Evolutionary conservation across 2,329 filamentous ascomycete species (phyloP), one percentile per base, ranked within the genome.

Genomic region (Trichoderma atrobrunneum): DNA sequence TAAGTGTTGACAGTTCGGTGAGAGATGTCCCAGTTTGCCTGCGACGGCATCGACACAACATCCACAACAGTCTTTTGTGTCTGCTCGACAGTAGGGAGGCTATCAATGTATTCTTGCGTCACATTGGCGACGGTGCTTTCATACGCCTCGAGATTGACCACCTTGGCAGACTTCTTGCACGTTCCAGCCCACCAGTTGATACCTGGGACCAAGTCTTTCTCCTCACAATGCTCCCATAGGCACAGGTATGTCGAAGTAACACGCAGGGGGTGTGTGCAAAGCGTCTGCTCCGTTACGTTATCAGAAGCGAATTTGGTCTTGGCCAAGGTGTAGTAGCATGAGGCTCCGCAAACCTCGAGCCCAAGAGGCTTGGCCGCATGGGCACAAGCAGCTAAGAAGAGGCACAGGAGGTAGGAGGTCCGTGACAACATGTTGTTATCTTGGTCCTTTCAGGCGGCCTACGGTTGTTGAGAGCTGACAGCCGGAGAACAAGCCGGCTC

Each of bases 271-370:
- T 76, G 74, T 34, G 72, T 72, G 32, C 75, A 76, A 16, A 72
- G 73, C 5, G 64, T 66, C 71, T 76, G 66, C 2, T 67, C 74
- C 14, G 72, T 73, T 24, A 59, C 63, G 30, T 69, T 71, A 21
- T 71, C 57, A 3, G 66, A 74, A 14, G 67, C 62, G 60, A 69
- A 76, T 14, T 72, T 74, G 36, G 67, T 26, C 67, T 75, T 73
- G 67, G 70, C 56, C 11, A 76, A 66, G n/a, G 74, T 61, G 63
- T 75, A 73, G 71, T 76, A 76, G 43, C 75, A 76, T 3, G 75
- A 71, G 14, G 72, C 75, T 26, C 72, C 72, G 70, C 75, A 76
- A n/a, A 75, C 72, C 43, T 76, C 32, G 11, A 64, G 30, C 12
- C 73, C 74, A 8, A 75, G 65, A 16, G 75, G 75, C 72, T 76